A percentile compares a stretch with the other conserved stretches of the same genome.
Evolutionary conservation across 768 basidiomycete genomes (phyloP).

Genomic region (Mycena alexandri): DNA sequence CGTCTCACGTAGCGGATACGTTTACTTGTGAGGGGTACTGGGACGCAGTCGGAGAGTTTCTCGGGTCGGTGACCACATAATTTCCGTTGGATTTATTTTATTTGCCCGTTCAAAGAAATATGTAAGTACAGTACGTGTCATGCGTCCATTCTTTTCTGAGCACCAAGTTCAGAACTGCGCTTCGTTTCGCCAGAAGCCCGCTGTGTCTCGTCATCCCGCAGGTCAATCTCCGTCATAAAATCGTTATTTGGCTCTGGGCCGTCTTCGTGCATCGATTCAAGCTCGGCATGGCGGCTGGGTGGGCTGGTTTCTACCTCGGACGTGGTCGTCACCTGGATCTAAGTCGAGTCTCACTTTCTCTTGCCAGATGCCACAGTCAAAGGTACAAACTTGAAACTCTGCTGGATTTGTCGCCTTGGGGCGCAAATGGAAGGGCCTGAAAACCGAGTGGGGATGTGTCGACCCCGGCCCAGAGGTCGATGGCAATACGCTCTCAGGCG

Average conservation of each 20-base stretch:
- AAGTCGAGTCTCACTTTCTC: too few species aligned
- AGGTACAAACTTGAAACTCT: background rate
- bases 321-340: conserved; percentile 24
- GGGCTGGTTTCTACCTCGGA: conserved; percentile 10
- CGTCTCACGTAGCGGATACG: conserved; percentile 15
- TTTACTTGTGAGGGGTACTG: conserved; percentile 47
- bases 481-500: too few species aligned
- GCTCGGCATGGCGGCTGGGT: background rate
- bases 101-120: too few species aligned
- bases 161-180: background rate
- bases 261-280: too few species aligned
- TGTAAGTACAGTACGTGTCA: background rate
- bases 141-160: background rate
- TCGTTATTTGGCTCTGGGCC: background rate
- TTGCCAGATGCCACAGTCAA: background rate
- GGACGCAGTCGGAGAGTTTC: conserved; percentile 47
- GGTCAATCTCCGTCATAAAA: background rate
- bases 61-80: conserved; percentile 28
- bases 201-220: background rate
- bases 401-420: background rate
- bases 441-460: too few species aligned
- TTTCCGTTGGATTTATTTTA: too few species aligned
- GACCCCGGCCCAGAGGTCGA: too few species aligned
- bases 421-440: conserved; percentile 10
- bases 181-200: background rate